Base-by-base conservation (phyloP, 2,329 filamentous ascomycete genomes). In the Colletotrichum lentis region DNA sequence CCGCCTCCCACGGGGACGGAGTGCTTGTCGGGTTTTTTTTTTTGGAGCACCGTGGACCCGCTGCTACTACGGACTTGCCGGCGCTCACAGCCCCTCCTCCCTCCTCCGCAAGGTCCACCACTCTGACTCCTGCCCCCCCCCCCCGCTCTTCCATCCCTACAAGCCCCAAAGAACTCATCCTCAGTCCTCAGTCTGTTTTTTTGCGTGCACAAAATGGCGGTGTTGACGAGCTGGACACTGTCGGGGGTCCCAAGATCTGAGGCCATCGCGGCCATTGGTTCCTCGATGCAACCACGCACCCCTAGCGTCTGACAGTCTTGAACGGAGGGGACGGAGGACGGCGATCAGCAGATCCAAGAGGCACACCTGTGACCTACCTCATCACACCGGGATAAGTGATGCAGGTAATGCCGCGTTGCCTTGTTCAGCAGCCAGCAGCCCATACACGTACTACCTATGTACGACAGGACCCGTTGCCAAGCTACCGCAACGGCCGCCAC, bases 281-380 rank as follows among this genome's bases (percentile, higher is more conserved):
- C 62, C n/a, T 37, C 4, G 20, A n/a, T 20, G 55, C 47, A 46
- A 65, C 50, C 44, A 65, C 62, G 44, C 49, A 31, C 43, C 39
- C 43, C 60, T 65, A 61, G 65, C 65, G 62, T 55, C 55, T 59
- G 62, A 59, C 60, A 39, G 53, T 27, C 43, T 50, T 31, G 50
- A 46, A 50, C 43, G 43, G 62, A 65, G 55, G 35, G 35, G 3
- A 52, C 35, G 55, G 62, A 65, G 55, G 46, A 41, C 3, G 46
- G 43, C 49, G 65, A 68, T 68, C 65, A 68, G 65, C 65, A 68
- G 62, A 65, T 68, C 55, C 50, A 55, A 68, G 20, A 61, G 55
- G 59, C 20, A 56, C 47, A 47, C 47, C n/a, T n/a, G n/a, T n/a
- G n/a, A n/a, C n/a, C 64, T 43, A 35, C 62, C 20, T 52, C 35